These are phyloP conservation scores for Parathielavia hyrcaniae DNA, from an alignment of 495 filamentous ascomycete species.

Conservation along the genomic window DNA sequence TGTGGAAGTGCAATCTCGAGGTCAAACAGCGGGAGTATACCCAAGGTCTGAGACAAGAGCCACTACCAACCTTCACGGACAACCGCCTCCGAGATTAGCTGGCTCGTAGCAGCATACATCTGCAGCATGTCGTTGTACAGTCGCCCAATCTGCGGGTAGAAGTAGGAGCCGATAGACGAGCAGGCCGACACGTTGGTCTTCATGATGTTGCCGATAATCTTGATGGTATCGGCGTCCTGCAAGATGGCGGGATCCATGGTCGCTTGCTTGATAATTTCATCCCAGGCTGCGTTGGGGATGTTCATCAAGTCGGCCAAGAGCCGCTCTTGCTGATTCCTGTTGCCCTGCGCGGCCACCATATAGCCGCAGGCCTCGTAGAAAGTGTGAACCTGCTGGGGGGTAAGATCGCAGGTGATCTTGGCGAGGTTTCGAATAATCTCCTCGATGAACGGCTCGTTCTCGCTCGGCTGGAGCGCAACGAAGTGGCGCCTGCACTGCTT, in stretches of 20 bases:
- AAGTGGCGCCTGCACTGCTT: constrained; percentile 97
- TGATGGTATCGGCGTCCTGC: constrained; percentile 89
- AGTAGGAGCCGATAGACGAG: constrained; percentile 90
- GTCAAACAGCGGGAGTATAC: too few species aligned
- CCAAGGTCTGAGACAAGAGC: too few species aligned
- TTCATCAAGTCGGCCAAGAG: constrained; percentile 89
- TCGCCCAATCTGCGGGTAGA: constrained; percentile 96
- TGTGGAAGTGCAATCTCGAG: too few species aligned
- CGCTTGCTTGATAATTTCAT: constrained; percentile 80
- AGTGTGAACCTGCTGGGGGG: constrained; percentile 94
- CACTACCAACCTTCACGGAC: constrained; percentile 71
- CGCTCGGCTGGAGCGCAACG: constrained; percentile 88
- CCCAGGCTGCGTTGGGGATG: constrained; percentile 90
- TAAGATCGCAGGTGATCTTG: constrained; percentile 90
- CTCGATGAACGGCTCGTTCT: constrained; percentile 94
- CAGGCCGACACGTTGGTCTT: constrained; percentile 99
- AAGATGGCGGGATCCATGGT: constrained; percentile 74
- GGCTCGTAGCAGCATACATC: constrained; percentile 95
- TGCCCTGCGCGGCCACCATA: constrained; percentile 97
- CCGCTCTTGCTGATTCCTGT: constrained; percentile 82
- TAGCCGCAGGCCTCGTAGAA: constrained; percentile 99
- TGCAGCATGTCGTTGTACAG: constrained; percentile 98
- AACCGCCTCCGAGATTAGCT: constrained; percentile 89
- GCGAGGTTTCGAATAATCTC: constrained; percentile 94
- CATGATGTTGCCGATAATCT: constrained; percentile 98